These are phyloP conservation scores for Scutellaria galericulata DNA, from an alignment of 257 asterid species.

Conservation along the genomic window DNA sequence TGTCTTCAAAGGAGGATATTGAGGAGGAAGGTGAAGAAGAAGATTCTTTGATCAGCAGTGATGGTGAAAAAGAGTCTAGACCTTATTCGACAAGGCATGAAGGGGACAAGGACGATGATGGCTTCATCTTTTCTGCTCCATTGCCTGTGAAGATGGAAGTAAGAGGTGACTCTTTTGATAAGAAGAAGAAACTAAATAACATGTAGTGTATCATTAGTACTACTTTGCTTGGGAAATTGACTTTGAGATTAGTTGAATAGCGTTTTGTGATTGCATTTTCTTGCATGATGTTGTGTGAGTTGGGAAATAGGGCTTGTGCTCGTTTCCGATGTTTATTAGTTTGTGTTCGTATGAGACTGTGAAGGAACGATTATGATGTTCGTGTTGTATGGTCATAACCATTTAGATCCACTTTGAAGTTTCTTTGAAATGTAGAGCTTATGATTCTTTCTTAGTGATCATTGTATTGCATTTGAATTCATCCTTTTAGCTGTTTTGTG, in stretches of 20 bases:
- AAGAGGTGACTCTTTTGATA: constrained; percentile 39
- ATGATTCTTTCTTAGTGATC: neutral
- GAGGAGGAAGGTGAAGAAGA: constrained; percentile 52
- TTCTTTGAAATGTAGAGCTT: neutral
- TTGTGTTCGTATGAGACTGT: constrained; percentile 15
- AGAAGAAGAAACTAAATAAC: constrained; percentile 38
- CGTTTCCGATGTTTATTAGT: constrained; percentile 21
- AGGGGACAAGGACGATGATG: constrained; percentile 25
- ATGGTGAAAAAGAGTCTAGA: constrained; percentile 43
- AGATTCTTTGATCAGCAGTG: constrained; percentile 48
- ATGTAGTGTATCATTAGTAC: neutral
- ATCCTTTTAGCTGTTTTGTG: neutral
- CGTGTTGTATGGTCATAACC: neutral
- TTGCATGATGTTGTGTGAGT: constrained; percentile 25
- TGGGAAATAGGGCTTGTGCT: constrained; percentile 15
- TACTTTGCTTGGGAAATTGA: constrained; percentile 28
- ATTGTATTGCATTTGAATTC: neutral
- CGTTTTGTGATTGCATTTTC: constrained; percentile 8
- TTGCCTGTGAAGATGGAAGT: constrained; percentile 64
- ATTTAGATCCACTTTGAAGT: constrained; percentile 13
- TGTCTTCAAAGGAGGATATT: constrained; percentile 39
- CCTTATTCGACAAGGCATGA: constrained; percentile 24
- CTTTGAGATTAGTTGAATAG: constrained; percentile 27
- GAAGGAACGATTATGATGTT: neutral
- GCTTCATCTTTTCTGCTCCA: constrained; percentile 54